phyloP scores from a whole-genome alignment of 345 rosid genomes.

The Bruguiera gymnorhiza region DNA sequence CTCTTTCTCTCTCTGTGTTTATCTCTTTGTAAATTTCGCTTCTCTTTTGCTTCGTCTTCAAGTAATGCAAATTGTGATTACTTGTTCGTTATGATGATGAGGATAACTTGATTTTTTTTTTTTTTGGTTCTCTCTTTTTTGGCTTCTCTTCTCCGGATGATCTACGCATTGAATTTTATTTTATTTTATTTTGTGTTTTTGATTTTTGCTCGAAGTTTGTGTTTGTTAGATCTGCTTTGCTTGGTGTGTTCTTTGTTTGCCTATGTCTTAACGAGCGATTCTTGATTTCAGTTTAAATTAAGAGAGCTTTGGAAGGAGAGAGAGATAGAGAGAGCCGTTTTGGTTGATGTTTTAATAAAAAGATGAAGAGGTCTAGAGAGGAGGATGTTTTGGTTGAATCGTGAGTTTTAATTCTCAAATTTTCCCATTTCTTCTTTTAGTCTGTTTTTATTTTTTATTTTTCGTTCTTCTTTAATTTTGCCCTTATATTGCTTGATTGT shows the following conservation, averaged over 20 bases:
- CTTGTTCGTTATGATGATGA: background rate
- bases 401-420: no score
- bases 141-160: conserved; percentile 24
- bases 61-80: conserved; percentile 28
- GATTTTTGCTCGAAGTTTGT: conserved; percentile 1
- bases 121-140: background rate
- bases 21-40: background rate
- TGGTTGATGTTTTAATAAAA: conserved; percentile 8
- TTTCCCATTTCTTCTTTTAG: conserved; percentile 49
- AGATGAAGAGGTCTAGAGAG: conserved; percentile 84
- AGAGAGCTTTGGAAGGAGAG: conserved; percentile 28
- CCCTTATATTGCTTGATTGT: background rate
- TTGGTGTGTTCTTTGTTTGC: conserved; percentile 9
- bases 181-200: background rate
- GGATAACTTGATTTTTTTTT: background rate
- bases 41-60: conserved; percentile 16
- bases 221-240: conserved; percentile 52
- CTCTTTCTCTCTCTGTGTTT: background rate
- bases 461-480: no score
- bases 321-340: conserved; percentile 17
- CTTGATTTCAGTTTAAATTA: conserved; percentile 26
- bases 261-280: background rate
- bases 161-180: conserved; percentile 31
- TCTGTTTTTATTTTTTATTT: conserved; percentile 13
- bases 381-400: conserved; percentile 26